Evolutionary conservation across 148 eudicot species (phyloP).

Genomic region (Diospyros lotus): DNA sequence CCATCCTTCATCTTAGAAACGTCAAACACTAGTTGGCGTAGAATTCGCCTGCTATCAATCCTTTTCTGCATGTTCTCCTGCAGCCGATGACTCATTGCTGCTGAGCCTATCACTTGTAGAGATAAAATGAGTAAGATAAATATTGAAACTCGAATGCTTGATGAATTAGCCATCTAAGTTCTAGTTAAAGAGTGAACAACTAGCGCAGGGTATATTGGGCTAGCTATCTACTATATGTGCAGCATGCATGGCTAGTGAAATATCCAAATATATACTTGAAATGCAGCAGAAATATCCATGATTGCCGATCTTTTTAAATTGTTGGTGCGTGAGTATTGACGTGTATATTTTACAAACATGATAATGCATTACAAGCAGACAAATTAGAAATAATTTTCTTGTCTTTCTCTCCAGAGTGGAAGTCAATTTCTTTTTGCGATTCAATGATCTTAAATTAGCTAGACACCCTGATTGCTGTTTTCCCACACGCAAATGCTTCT

Average conservation of each 20-base stretch:
- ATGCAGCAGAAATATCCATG: too few species aligned
- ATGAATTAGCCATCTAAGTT: conserved; percentile 8
- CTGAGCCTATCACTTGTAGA: background rate
- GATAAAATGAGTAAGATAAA: conserved; percentile 5
- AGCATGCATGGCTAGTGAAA: background rate
- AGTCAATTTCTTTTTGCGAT: background rate
- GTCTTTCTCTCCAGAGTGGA: background rate
- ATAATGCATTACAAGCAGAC: background rate
- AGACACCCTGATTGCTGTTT: too few species aligned
- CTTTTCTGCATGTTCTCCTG: background rate
- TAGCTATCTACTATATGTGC: background rate
- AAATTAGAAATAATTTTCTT: background rate
- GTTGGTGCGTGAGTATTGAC: background rate
- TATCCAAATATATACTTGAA: background rate
- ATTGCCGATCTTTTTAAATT: too few species aligned
- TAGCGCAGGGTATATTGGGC: background rate
- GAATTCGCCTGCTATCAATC: conserved; percentile 13
- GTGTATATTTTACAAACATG: background rate
- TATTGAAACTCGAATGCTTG: background rate
- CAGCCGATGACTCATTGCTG: conserved; percentile 19
- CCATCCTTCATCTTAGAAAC: conserved; percentile 9
- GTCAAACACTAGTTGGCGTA: conserved; percentile 16
- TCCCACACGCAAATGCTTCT: too few species aligned
- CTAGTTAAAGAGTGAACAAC: background rate
- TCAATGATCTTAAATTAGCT: too few species aligned